These are phyloP conservation scores for Clarireedia monteithiana DNA, from an alignment of 2,329 filamentous ascomycete genomes.

Conservation along the genomic window DNA sequence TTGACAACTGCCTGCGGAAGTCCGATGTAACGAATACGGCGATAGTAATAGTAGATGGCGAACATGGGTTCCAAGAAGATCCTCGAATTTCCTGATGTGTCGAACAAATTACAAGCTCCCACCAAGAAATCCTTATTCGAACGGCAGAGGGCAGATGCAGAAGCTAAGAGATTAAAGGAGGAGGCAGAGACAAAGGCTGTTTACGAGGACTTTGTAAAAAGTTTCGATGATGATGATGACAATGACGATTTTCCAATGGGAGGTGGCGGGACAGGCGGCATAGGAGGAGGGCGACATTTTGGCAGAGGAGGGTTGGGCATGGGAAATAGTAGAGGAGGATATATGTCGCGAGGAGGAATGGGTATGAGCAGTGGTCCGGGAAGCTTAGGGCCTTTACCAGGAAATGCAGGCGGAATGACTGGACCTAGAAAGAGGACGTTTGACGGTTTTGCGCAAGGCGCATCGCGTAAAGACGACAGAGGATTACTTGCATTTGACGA, in stretches of 20 bases:
- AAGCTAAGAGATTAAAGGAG: slow-evolving; percentile 78
- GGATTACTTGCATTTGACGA: slow-evolving; percentile 28
- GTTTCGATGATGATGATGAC: slow-evolving; percentile 55
- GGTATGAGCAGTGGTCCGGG: slow-evolving; percentile 46
- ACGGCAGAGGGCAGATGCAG: slow-evolving; percentile 78
- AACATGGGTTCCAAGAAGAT: slow-evolving; percentile 23
- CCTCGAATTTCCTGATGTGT: slow-evolving; percentile 57
- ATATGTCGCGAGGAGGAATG: neutral
- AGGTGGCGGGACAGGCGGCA: slow-evolving; percentile 4
- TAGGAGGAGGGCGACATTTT: slow-evolving; percentile 50
- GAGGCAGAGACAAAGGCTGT: slow-evolving; percentile 82
- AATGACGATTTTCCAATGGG: slow-evolving; percentile 22
- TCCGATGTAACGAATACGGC: too few relatives aligned
- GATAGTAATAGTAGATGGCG: neutral
- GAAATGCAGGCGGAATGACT: slow-evolving; percentile 31
- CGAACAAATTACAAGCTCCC: slow-evolving; percentile 70
- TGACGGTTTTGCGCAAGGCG: slow-evolving; percentile 35
- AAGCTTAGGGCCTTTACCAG: slow-evolving; percentile 47
- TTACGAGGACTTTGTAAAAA: slow-evolving; percentile 82
- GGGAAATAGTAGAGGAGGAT: slow-evolving; percentile 14
- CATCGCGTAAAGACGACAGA: slow-evolving; percentile 27
- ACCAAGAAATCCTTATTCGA: slow-evolving; percentile 84
- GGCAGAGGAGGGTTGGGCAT: slow-evolving; percentile 33
- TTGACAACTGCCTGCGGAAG: too few relatives aligned
- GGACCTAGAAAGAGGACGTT: slow-evolving; percentile 44